Base-by-base conservation (phyloP, 2,329 filamentous ascomycete genomes). In the Chrysosporium queenslandicum region DNA sequence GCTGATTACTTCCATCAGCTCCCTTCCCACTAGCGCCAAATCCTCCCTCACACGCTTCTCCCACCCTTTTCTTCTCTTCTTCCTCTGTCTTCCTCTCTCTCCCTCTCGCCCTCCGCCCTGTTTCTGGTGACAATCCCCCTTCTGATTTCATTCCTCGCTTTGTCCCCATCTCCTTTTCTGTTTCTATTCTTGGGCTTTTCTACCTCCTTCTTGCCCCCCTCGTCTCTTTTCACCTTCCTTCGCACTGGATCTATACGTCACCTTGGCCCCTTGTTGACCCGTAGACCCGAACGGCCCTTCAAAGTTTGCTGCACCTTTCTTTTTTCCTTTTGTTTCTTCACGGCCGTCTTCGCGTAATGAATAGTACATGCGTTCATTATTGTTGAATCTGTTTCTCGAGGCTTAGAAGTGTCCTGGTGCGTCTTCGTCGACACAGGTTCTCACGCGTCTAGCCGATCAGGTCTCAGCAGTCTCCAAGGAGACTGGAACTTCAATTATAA, bases 1-100 rank as follows among this genome's bases (percentile, higher is more conserved):
- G 46, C 47, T 51, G 46, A 47, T 46, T 50, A 36, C 41, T 54
- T 46, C 52, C 46, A 32, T 34, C 53, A 53, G 53, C 42, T 50
- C 58, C 58, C 56, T 58, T 57, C 55, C 58, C 58, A 59, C 58
- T 58, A 58, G 56, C 56, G 55, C 54, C 54, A 50, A 53, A 50
- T 54, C 50, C 54, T 49, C 56, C 49, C 47, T 57, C 56, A 46
- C 50, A 46, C 56, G 55, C 41, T 40, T 52, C 55, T 46, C 57
- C 52, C 52, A 42, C 53, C 43, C 39, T 25, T 50, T 54, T 42
- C 41, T 25, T 16, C 42, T 34, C 20, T 37, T 36, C 21, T 39
- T 40, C n/a, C n/a, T 14, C 50, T 42, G 20, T 43, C 43, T 37
- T 37, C 42, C 29, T 46, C 53, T 46, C 46, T 47, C 51, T 50